Percentiles rank a stretch among this genome's conserved stretches.
Conservation (phyloP, 371 early-diverging fungal genomes). For the Lichtheimia hyalospora region DNA sequence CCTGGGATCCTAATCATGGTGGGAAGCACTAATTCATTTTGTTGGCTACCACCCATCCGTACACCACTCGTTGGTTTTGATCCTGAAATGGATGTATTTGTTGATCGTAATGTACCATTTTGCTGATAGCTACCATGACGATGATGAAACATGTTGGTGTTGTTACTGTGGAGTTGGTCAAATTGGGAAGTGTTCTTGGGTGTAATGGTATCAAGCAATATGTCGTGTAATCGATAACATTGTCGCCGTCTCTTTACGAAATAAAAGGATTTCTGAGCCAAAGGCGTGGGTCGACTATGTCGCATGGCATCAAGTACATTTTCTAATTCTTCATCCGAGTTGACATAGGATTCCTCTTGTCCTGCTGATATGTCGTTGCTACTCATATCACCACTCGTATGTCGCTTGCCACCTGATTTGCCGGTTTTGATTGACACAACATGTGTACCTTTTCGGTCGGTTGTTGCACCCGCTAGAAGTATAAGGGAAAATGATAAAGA, state of each 20-base stretch:
- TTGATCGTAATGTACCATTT: neutral
- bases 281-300: conserved; percentile 55
- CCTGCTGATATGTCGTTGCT: too few species aligned
- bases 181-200: conserved; percentile 26
- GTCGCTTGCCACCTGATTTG: too few species aligned
- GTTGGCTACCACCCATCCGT: too few species aligned
- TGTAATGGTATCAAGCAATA: conserved; percentile 68
- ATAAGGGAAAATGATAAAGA: conserved; percentile 1
- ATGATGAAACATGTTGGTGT: conserved; percentile 4
- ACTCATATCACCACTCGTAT: neutral
- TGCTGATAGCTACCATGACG: neutral
- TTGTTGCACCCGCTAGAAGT: too few species aligned
- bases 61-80: neutral
- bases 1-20: too few species aligned
- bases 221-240: conserved; percentile 61
- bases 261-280: conserved; percentile 51
- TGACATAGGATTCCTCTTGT: conserved; percentile 28
- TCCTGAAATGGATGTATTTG: neutral
- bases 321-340: conserved; percentile 72
- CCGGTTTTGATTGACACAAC: too few species aligned
- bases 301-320: conserved; percentile 54
- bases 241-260: conserved; percentile 62
- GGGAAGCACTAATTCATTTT: too few species aligned
- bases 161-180: conserved; percentile 6
- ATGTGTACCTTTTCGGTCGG: too few species aligned